phyloP scores from a whole-genome alignment of 2,329 filamentous ascomycete species.

The Cytospora mali region DNA sequence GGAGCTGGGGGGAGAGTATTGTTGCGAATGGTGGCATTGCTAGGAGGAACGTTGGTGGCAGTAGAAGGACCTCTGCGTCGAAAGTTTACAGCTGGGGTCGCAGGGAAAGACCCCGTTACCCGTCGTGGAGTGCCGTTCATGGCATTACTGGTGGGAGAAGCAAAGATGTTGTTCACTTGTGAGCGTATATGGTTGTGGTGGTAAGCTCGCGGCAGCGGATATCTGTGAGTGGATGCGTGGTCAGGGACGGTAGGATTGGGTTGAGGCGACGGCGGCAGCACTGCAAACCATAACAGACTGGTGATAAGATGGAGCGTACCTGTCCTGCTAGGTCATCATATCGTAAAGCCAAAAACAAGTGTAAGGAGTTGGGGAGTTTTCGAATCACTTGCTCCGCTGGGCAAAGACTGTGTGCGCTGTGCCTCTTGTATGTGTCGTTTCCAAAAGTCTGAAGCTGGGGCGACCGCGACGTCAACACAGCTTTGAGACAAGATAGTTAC shows the following conservation, averaged over 20 bases:
- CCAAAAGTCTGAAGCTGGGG: slow-evolving; percentile 8
- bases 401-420: neutral
- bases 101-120: slow-evolving; percentile 28
- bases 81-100: slow-evolving; percentile 28
- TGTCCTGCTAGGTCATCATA: slow-evolving; percentile 29
- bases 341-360: slow-evolving; percentile 15
- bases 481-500: too few species aligned
- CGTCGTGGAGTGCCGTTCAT: slow-evolving; percentile 28
- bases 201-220: slow-evolving; percentile 29
- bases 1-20: slow-evolving; percentile 40
- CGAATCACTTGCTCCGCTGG: neutral
- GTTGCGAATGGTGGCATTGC: neutral
- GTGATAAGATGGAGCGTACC: slow-evolving; percentile 4
- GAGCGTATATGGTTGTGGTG: slow-evolving; percentile 5
- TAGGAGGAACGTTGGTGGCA: slow-evolving; percentile 14
- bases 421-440: slow-evolving; percentile 10
- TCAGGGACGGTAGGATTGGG: slow-evolving; percentile 6
- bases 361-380: neutral
- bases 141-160: slow-evolving; percentile 25
- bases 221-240: slow-evolving; percentile 6
- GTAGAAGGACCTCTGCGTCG: slow-evolving; percentile 27
- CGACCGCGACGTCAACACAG: slow-evolving; percentile 19
- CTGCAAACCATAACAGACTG: neutral
- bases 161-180: neutral
- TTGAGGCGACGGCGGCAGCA: neutral